These are phyloP conservation scores for Cutaneotrichosporon mucoides DNA, from an alignment of 1,284 basidiomycete species.

Conservation along the genomic window DNA sequence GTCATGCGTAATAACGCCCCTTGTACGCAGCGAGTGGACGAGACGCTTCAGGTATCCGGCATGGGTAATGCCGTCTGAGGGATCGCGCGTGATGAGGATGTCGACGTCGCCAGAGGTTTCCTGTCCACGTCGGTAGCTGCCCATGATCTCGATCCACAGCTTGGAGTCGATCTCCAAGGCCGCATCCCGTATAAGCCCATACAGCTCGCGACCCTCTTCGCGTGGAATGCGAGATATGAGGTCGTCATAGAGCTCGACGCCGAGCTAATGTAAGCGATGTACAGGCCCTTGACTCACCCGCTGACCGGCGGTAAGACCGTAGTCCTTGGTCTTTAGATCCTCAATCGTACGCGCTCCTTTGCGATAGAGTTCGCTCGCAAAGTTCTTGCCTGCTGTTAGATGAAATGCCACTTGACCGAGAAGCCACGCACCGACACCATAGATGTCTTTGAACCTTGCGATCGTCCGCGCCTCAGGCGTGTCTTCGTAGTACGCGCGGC, in stretches of 20 bases:
- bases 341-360: constrained; percentile 73
- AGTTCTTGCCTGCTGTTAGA: constrained; percentile 54
- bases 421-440: constrained; percentile 66
- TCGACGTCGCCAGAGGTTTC: constrained; percentile 82
- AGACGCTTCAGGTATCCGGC: constrained; percentile 56
- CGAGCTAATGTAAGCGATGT: constrained; percentile 52
- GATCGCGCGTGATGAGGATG: constrained; percentile 72
- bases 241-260: constrained; percentile 69
- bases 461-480: constrained; percentile 34
- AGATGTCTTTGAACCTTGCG: constrained; percentile 67
- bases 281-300: constrained; percentile 39
- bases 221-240: constrained; percentile 74
- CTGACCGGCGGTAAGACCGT: constrained; percentile 59
- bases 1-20: constrained; percentile 68
- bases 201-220: constrained; percentile 68
- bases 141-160: constrained; percentile 79
- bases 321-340: constrained; percentile 57
- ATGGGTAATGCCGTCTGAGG: constrained; percentile 68
- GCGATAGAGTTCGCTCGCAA: constrained; percentile 66
- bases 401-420: too few species aligned
- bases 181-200: constrained; percentile 63
- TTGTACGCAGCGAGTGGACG: constrained; percentile 57
- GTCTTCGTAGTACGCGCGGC: constrained; percentile 41
- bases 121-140: constrained; percentile 77
- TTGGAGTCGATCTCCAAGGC: constrained; percentile 67